Base-by-base conservation (phyloP, 495 filamentous ascomycete genomes). In the Penicillium longicatenatum region DNA sequence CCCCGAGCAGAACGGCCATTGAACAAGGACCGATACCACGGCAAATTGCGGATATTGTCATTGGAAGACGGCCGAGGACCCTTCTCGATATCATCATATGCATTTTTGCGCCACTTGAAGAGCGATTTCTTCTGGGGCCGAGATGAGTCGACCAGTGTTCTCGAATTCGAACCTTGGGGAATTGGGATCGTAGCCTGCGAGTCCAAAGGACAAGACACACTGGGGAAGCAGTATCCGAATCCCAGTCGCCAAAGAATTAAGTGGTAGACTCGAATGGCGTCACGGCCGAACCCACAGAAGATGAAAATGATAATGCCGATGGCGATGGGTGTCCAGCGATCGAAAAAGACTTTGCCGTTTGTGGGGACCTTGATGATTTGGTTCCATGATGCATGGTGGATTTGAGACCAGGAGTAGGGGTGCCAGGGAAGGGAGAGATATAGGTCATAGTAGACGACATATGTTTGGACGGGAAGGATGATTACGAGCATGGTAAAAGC, bases 241-340 rank as follows among this genome's bases (percentile, higher is more conserved):
- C 67, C 74, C 47, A 71, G 52, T 47, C 46, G 58, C 52, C 67
- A 59, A 58, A 68, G 54, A 35, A 69, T 78, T 4, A 65, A 67
- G 51, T 84, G 80, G 69, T 97, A 97, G 71, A 89, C 84, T 44
- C 80, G 79, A n/a, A 82, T 71, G 4, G 89, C 90, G 55, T 97
- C 93, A 20, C 75, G 76, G 16, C 90, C 92, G 16, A 88, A 82
- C 29, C 94, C 94, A 65, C 96, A 97, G 77, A 92, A 88, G 37
- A 84, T 54, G 61, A 95, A 90, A 14, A 91, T 77, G 46, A 86
- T 59, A 45, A 87, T 77, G 0, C 82, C 82, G 1, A 83, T 74
- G 1, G 75, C 74, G 50, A 90, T 79, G 9, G 85, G 72, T 35
- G 89, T 81, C 86, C 88, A 97, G 45, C 83, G 81, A 64, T 90